Conservation (phyloP, 2,329 filamentous ascomycete genomes). For the Stemphylium vesicarium region DNA sequence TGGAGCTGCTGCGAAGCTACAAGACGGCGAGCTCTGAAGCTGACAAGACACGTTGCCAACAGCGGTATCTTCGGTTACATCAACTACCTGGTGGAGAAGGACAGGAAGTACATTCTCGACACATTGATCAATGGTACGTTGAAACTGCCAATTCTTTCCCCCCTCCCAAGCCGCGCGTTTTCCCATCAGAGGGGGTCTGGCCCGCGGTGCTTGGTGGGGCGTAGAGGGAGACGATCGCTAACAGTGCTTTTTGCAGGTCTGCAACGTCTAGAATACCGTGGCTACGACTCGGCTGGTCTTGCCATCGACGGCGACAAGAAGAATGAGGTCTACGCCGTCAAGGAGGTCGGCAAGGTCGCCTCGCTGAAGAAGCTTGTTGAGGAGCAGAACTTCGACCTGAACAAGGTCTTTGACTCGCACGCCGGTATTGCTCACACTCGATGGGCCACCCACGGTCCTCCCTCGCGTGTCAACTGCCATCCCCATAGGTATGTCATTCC, state of each 20-base stretch:
- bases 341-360: constrained; percentile 99
- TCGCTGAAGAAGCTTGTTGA: constrained; percentile 94
- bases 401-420: constrained; percentile 96
- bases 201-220: constrained; percentile 11
- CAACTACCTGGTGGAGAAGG: constrained; percentile 99
- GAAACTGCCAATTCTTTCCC: not conserved
- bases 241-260: constrained; percentile 68
- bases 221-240: constrained; percentile 23
- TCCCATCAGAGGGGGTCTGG: not conserved
- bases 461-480: constrained; percentile 95
- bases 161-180: constrained; percentile 8
- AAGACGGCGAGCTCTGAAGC: constrained; percentile 13
- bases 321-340: constrained; percentile 96
- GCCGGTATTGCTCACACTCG: constrained; percentile 98
- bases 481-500: constrained; percentile 79
- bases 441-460: constrained; percentile 97
- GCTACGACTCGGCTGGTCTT: constrained; percentile 96
- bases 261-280: constrained; percentile 94
- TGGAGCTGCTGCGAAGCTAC: constrained; percentile 1
- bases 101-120: constrained; percentile 93
- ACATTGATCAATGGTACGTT: constrained; percentile 91
- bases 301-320: constrained; percentile 98
- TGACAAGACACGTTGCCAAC: constrained; percentile 14
- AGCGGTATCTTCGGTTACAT: constrained; percentile 98
- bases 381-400: constrained; percentile 79